A percentile compares a stretch with the other conserved stretches of the same genome.
Evolutionary conservation across 176 grass and related monocot genomes (phyloP).

Genomic region (Hordeum vulgare): MorexV3_pseudomolecules_assembly NC_058524.1:242028588-242029087

Average conservation of each 20-base stretch:
- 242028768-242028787: background rate
- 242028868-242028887: too few species aligned
- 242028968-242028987: background rate
- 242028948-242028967: background rate
- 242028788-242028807: background rate
- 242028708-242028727: constrained; percentile 19
- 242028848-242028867: too few species aligned
- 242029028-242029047: background rate
- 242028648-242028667: constrained; percentile 26
- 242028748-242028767: constrained; percentile 16
- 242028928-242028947: background rate
- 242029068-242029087: background rate
- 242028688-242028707: background rate
- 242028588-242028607: constrained; percentile 24
- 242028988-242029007: background rate
- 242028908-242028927: too few species aligned
- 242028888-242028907: too few species aligned
- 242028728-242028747: background rate
- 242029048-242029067: background rate
- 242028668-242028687: background rate
- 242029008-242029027: background rate
- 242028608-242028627: constrained; percentile 30
- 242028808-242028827: background rate
- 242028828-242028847: background rate
- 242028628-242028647: constrained; percentile 27